These are phyloP conservation scores for Capsicum baccatum DNA, from an alignment of 257 asterid species.

Conservation along the genomic window DNA sequence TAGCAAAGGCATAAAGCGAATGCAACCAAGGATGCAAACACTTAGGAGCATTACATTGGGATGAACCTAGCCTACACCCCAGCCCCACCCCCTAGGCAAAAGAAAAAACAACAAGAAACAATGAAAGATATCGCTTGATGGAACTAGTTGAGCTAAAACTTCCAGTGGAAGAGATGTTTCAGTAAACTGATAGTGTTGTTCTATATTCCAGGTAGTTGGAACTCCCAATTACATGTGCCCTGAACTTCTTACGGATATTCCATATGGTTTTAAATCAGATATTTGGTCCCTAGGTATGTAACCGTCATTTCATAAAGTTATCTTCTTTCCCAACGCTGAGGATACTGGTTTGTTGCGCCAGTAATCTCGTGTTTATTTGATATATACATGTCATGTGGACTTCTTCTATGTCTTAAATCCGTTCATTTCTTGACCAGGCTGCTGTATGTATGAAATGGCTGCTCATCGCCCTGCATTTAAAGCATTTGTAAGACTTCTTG, in stretches of 20 bases:
- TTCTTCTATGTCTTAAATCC: constrained; percentile 12
- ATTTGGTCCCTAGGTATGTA: constrained; percentile 97
- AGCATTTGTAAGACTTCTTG: constrained; percentile 79
- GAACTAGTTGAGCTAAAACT: constrained; percentile 24
- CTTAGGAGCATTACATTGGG: not conserved
- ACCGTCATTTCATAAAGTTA: constrained; percentile 13
- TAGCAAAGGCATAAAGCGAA: not conserved
- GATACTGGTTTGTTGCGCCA: not conserved
- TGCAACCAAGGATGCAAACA: not conserved
- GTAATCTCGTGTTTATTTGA: not conserved
- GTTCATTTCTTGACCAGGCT: constrained; percentile 57
- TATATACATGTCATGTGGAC: not conserved
- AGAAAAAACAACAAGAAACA: not conserved
- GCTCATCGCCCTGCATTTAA: constrained; percentile 99
- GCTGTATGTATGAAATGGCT: constrained; percentile 99
- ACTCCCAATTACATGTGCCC: constrained; percentile 99
- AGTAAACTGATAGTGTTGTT: constrained; percentile 23
- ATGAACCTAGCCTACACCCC: not conserved
- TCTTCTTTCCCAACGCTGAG: constrained; percentile 10
- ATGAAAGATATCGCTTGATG: constrained; percentile 5
- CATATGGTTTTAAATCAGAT: constrained; percentile 96
- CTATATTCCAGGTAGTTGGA: constrained; percentile 80
- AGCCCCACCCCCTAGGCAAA: not conserved
- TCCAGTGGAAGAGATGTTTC: constrained; percentile 13
- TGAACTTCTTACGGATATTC: constrained; percentile 97